A percentile compares a stretch with the other conserved stretches of the same genome.
These are phyloP conservation scores for Trametes villosa DNA, from an alignment of 768 basidiomycete genomes.

Conservation along the genomic window DNA sequence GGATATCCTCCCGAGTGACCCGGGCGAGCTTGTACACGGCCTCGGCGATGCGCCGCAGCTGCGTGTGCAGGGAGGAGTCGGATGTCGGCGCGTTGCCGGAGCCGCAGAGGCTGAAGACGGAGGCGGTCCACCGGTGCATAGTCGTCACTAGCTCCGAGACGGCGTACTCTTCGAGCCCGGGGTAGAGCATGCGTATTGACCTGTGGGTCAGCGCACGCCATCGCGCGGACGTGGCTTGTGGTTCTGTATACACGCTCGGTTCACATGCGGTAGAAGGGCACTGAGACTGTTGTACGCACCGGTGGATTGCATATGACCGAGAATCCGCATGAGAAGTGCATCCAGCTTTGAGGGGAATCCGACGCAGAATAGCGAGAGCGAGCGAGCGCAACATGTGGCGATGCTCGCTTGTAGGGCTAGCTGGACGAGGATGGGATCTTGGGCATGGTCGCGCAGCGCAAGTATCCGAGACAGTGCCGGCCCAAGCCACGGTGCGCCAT, in stretches of 20 bases:
- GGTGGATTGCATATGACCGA: constrained; percentile 30
- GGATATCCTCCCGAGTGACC: constrained; percentile 72
- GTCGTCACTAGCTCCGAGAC: constrained; percentile 75
- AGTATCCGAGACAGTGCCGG: constrained; percentile 63
- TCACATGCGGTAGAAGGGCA: constrained; percentile 3
- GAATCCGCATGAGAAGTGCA: constrained; percentile 48
- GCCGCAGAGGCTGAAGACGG: constrained; percentile 68
- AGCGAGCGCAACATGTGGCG: constrained; percentile 65
- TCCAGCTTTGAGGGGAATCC: constrained; percentile 76
- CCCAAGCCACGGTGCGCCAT: constrained; percentile 59
- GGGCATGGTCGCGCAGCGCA: constrained; percentile 66
- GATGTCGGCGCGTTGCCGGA: constrained; percentile 49
- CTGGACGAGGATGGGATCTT: constrained; percentile 78
- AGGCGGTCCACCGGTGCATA: constrained; percentile 71
- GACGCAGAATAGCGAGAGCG: constrained; percentile 72
- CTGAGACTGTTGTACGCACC: constrained; percentile 19
- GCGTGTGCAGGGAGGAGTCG: constrained; percentile 51
- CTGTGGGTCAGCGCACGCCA: constrained; percentile 78
- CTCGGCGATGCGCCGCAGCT: constrained; percentile 68
- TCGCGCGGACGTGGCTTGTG: constrained; percentile 76
- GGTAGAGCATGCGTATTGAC: constrained; percentile 69
- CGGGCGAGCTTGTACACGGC: constrained; percentile 65
- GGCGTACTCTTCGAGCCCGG: constrained; percentile 66
- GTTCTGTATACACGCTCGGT: constrained; percentile 49
- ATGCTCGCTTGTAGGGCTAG: constrained; percentile 76